A percentile compares a stretch with the other conserved stretches of the same genome.
phyloP scores from a whole-genome alignment of 2,329 filamentous ascomycete species.

The Paramyrothecium sp. region DNA sequence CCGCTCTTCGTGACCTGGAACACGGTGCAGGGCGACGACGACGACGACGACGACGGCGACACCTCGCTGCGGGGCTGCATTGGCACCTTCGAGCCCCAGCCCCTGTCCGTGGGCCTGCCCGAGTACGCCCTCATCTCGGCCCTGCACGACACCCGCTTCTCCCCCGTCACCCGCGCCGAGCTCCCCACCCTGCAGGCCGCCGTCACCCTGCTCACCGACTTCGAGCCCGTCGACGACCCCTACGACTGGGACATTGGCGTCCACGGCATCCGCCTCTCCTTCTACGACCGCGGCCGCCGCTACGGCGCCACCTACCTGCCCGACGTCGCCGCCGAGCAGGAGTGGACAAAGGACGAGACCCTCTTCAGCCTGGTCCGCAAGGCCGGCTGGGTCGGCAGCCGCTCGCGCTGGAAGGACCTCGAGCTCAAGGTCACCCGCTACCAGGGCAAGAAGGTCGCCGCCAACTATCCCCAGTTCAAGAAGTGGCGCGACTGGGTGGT shows the following conservation, averaged over 20 bases:
- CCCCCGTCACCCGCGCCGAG: constrained; percentile 51
- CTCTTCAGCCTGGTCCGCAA: constrained; percentile 89
- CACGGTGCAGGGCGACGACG: constrained; percentile 46
- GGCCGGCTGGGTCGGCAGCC: constrained; percentile 85
- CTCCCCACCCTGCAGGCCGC: constrained; percentile 60
- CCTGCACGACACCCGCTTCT: constrained; percentile 62
- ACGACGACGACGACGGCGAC: constrained; percentile 24
- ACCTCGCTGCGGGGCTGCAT: constrained; percentile 86
- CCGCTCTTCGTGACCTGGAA: constrained; percentile 98
- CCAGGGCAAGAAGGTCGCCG: constrained; percentile 74
- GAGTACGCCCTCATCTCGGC: constrained; percentile 82
- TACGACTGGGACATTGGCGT: constrained; percentile 85
- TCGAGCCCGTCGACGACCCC: constrained; percentile 70
- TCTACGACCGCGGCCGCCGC: constrained; percentile 68
- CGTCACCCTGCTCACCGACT: constrained; percentile 82
- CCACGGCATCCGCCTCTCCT: constrained; percentile 86
- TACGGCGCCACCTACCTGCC: constrained; percentile 90
- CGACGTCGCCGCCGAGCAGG: constrained; percentile 87
- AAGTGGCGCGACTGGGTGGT: constrained; percentile 75
- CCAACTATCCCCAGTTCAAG: constrained; percentile 73
- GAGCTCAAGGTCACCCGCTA: constrained; percentile 80
- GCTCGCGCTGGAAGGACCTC: constrained; percentile 75
- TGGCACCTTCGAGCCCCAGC: constrained; percentile 82
- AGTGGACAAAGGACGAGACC: constrained; percentile 92
- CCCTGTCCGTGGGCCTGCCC: constrained; percentile 69